Percentiles rank a stretch among this genome's conserved stretches.
phyloP scores from a whole-genome alignment of 1,284 basidiomycete species.

The Cutaneotrichosporon sp. region DNA sequence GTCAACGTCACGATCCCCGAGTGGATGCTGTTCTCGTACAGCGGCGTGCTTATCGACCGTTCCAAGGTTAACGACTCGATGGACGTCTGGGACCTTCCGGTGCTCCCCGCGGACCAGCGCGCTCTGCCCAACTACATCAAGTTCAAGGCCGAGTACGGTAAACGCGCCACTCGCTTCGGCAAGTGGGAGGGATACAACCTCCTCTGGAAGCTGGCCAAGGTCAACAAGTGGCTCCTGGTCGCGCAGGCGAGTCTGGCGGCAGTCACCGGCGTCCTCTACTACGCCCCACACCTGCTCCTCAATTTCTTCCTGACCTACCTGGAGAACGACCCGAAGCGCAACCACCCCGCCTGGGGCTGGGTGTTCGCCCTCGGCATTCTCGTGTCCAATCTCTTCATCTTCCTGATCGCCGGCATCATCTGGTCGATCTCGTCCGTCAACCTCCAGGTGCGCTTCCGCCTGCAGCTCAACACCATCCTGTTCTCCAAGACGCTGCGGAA shows the following conservation, averaged over 20 bases:
- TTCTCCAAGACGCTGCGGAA: constrained; percentile 87
- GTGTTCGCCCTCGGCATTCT: constrained; percentile 63
- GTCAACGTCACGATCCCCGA: constrained; percentile 62
- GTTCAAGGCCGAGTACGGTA: constrained; percentile 45
- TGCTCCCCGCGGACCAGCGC: constrained; percentile 71
- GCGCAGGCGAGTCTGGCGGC: constrained; percentile 62
- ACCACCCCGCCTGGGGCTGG: constrained; percentile 55
- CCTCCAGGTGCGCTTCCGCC: constrained; percentile 61
- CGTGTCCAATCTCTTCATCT: constrained; percentile 62
- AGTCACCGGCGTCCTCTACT: constrained; percentile 69
- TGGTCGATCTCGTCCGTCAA: constrained; percentile 50
- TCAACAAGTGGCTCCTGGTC: constrained; percentile 47
- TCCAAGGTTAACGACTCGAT: constrained; percentile 71
- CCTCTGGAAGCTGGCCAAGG: constrained; percentile 46
- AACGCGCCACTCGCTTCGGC: constrained; percentile 34
- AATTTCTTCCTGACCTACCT: constrained; percentile 70
- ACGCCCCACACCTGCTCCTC: constrained; percentile 75
- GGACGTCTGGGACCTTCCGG: constrained; percentile 81
- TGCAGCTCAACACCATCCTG: constrained; percentile 81
- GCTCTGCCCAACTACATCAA: constrained; percentile 41
- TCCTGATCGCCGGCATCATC: constrained; percentile 52
- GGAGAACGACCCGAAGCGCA: constrained; percentile 61
- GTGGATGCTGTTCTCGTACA: constrained; percentile 74
- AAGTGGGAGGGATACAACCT: constrained; percentile 49
- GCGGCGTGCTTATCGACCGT: constrained; percentile 77